Evolutionary conservation across 257 asterid genomes (phyloP), one percentile per base, ranked within the genome.

Genomic region (Cruciata laevipes): DNA sequence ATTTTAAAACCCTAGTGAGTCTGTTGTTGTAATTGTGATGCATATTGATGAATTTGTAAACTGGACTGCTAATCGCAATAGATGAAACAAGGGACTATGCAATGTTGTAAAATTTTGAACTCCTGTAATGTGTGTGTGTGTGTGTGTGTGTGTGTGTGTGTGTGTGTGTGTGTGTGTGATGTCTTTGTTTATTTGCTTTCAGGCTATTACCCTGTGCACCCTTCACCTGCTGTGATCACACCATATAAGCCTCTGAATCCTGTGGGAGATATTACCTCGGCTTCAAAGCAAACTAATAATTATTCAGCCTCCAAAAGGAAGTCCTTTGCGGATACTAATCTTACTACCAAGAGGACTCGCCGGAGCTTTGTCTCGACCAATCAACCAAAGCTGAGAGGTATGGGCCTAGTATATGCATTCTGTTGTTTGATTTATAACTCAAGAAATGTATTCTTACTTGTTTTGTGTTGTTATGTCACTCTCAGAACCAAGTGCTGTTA

Each of bases 261-360:
- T 18, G 74, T 20, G 61, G 76, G 74, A 59, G 82, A 80, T 67
- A 30, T 65, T 14, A 58, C 79, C 32, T 74, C 73, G 42, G 61
- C 77, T 66, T 82, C 89, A 42, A 81, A 85, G 61, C 86, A 88
- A 13, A 76, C 47, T 63, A 72, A 71, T 17, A 69, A 63, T 76
- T 81, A 77, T 42, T 57, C 71, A 6, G 71, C 74, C 7, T 17
- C 82, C 40, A 93, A 90, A 69, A 80, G 97, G 56, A 88, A 86
- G 81, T 77, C 78, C 63, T 32, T 78, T 64, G 86, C 78, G 33
- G 81, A 74, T 74, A 81, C 38, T 40, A 74, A 74, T 12, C 63
- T 58, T n/a, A 25, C 51, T 61, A 70, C 84, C 7, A 93, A 88
- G 78, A 90, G 83, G 74, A 59, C 85, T 62, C 85, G 96, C 71